phyloP scores from a whole-genome alignment of 371 early-diverging fungal genomes.

The Haplosporangium sp. region DNA sequence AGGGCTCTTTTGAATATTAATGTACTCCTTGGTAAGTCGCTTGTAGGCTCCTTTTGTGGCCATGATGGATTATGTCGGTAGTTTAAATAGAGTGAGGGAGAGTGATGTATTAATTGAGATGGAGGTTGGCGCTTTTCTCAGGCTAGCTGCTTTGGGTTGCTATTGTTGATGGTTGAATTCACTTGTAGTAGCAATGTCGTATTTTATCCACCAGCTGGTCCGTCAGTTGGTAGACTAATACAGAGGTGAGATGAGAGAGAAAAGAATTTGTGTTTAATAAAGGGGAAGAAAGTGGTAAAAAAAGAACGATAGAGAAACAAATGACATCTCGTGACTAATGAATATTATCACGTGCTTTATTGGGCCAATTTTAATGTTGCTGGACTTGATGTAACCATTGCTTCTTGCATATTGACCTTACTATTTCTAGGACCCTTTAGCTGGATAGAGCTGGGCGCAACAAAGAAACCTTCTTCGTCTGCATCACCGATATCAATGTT shows the following conservation, averaged over 20 bases:
- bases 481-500: no score
- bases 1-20: slow-evolving; percentile 75
- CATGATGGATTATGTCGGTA: slow-evolving; percentile 65
- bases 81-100: background rate
- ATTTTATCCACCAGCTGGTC: background rate
- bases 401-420: background rate
- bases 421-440: background rate
- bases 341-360: no score
- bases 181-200: no score
- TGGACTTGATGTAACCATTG: slow-evolving; percentile 1
- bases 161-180: background rate
- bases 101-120: background rate
- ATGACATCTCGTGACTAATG: no score
- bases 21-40: slow-evolving; percentile 93
- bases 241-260: background rate
- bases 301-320: no score
- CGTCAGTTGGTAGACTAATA: background rate
- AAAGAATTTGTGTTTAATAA: background rate
- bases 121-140: background rate
- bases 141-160: background rate
- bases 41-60: slow-evolving; percentile 91
- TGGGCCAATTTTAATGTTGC: slow-evolving; percentile 2
- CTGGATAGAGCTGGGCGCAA: background rate
- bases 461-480: slow-evolving; percentile 13
- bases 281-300: background rate